phyloP scores from a whole-genome alignment of 2,329 filamentous ascomycete genomes.

The Pestalotiopsis sp. region DNA sequence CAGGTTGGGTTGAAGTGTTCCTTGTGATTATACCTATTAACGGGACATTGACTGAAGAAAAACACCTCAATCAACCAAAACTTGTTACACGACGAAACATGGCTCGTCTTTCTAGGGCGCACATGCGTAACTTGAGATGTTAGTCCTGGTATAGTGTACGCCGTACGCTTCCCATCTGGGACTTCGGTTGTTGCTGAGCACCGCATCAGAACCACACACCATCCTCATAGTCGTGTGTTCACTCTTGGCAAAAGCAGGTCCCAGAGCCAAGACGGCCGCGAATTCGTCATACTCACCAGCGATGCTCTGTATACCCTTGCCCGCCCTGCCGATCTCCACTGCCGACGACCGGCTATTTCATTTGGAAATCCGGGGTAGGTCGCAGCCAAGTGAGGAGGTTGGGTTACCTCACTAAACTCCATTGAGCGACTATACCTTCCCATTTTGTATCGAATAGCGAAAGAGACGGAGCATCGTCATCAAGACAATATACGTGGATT shows the following conservation, averaged over 20 bases:
- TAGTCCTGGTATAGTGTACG: no score
- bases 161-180: no score
- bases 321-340: background rate
- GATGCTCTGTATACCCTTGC: background rate
- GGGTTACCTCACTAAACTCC: background rate
- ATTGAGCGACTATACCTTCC: conserved; percentile 4
- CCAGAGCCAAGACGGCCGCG: no score
- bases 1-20: conserved; percentile 43
- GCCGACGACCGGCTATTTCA: background rate
- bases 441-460: background rate
- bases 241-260: no score
- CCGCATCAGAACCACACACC: no score
- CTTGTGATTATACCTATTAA: background rate
- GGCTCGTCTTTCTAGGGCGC: no score
- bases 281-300: background rate
- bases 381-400: background rate
- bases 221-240: no score
- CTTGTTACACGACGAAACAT: no score
- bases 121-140: no score
- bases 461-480: background rate
- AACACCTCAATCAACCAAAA: no score
- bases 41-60: no score
- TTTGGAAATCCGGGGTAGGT: background rate
- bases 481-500: background rate
- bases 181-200: no score